Evolutionary conservation across 2,329 filamentous ascomycete species (phyloP), one percentile per base, ranked within the genome.

Genomic region (Fusarium circinatum): DNA sequence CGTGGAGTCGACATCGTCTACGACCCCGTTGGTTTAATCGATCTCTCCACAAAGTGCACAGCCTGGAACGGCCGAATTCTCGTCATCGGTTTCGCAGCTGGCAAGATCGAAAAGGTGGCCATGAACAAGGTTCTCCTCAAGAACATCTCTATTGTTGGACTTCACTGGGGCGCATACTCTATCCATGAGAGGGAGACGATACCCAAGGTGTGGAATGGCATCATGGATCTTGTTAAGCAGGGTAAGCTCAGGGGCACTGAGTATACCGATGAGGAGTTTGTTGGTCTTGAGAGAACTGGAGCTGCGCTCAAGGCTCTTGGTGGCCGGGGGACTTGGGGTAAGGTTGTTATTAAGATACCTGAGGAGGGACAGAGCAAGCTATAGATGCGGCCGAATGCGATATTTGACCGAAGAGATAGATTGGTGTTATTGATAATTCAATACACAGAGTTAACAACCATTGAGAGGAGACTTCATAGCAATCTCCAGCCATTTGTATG

Each of bases 91-190:
- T 98, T 98, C 80, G 95, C 95, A 1, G 84, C 82, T 3, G 84
- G 84, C 41, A 87, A 86, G 57, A 98, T 98, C 75, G 96, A 98
- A 84, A 97, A 96, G 84, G 90, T 98, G 47, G 93, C 95, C 18
- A 91, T 97, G 85, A 98, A 98, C 82, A 92, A 96, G 82, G 94
- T 98, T 32, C 83, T 98, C 71, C 84, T 98, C 76, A 98, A 98
- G 88, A 98, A 98, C 81, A 96, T 98, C 73, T 92, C 91, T 72
- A 86, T 98, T 18, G 93, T 98, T 4, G 96, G 96, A 4, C 85
- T 98, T 78, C 94, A 97, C 84, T 98, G 96, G 96, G 96, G 96
- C 18, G 91, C 92, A 65, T 98, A 98, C 83, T 85, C 91, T 3
- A 87, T 86, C 49, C 89, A 93, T 75, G 93, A 98, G 85, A 89